Evolutionary conservation across 176 grass and related monocot genomes (phyloP), one percentile per base, ranked within the genome.

Genomic region (Carex scoparia): DNA sequence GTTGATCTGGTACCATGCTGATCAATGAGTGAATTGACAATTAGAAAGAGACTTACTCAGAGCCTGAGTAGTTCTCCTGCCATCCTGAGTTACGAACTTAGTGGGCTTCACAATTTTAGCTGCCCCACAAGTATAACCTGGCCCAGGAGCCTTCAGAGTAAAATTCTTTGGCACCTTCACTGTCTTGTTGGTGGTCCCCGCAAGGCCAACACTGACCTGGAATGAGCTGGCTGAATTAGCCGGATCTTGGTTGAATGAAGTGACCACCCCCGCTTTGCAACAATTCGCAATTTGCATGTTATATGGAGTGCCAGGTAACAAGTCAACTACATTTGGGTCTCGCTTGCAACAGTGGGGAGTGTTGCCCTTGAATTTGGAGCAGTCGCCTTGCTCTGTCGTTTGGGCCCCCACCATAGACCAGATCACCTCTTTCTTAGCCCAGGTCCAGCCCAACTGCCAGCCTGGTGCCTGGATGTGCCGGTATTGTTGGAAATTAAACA

Each of bases 341-440:
- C 30, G 89, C 86, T 94, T 94, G 80, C 94, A 97, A 31, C 91
- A 89, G 70, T 97, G 91, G 6, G 91, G 94, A 74, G 2, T 14
- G 48, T 48, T 56, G 5, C 86, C 85, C 67, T 91, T 94, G 86
- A 97, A 97, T 9, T 84, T 86, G 37, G 94, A 97, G 88, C 94
- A 97, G 64, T 97, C 94, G 33, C 94, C 94, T 87, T 97, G 94
- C 78, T 97, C 89, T 10, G 91, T 97, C 31, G 94, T 57, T 81
- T 92, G 86, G 56, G 94, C 89, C 12, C 94, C 94, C 44, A 86
- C 86, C 91, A 97, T 97, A 14, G 94, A 93, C 94, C 94, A 97
- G 62, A 97, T 97, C n/a, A 97, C 91, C 74, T 94, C 94, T 53
- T 97, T 80, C 84, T 96, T 96, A 30, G 91, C 94, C 94, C 94